Conservation (phyloP, 169 alveolate species). For the Cryptosporidium canis region DNA sequence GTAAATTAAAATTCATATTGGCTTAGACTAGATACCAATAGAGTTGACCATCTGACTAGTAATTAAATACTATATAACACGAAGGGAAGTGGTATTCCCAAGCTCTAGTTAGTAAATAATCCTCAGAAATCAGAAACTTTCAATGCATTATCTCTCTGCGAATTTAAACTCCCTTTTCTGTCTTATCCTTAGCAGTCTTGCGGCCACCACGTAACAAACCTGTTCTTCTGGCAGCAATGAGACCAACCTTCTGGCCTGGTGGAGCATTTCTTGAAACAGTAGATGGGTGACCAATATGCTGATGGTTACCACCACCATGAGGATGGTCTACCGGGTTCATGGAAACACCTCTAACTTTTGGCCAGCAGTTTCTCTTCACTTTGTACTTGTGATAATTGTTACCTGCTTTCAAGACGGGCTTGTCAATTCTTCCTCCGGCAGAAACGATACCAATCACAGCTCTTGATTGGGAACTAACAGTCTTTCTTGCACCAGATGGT, state of each 20-base stretch:
- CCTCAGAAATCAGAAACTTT: conserved; percentile 40
- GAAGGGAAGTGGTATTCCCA: background rate
- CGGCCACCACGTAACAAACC: conserved; percentile 98
- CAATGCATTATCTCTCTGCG: background rate
- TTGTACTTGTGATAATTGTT: conserved; percentile 96
- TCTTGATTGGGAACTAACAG: conserved; percentile 89
- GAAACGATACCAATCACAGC: conserved; percentile 98
- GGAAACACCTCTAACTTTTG: conserved; percentile 99
- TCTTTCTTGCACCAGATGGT: conserved; percentile 98
- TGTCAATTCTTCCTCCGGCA: conserved; percentile 99
- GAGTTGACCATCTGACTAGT: conserved; percentile 34
- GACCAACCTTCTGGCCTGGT: conserved; percentile 99
- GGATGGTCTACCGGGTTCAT: conserved; percentile 99
- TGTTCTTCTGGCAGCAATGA: conserved; percentile 99
- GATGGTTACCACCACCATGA: conserved; percentile 99
- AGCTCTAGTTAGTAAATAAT: conserved; percentile 18
- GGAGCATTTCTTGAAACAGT: conserved; percentile 97
- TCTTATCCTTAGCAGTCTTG: conserved; percentile 58
- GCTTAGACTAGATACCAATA: conserved; percentile 23
- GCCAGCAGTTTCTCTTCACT: conserved; percentile 99
- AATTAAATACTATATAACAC: conserved; percentile 49
- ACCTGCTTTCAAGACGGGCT: conserved; percentile 99
- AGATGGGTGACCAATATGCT: conserved; percentile 99
- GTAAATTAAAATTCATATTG: background rate
- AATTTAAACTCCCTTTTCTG: conserved; percentile 61